A percentile compares a stretch with the other conserved stretches of the same genome.
phyloP scores from a whole-genome alignment of 352 stramenopile genomes.

The Globisporangium paddicum region DNA sequence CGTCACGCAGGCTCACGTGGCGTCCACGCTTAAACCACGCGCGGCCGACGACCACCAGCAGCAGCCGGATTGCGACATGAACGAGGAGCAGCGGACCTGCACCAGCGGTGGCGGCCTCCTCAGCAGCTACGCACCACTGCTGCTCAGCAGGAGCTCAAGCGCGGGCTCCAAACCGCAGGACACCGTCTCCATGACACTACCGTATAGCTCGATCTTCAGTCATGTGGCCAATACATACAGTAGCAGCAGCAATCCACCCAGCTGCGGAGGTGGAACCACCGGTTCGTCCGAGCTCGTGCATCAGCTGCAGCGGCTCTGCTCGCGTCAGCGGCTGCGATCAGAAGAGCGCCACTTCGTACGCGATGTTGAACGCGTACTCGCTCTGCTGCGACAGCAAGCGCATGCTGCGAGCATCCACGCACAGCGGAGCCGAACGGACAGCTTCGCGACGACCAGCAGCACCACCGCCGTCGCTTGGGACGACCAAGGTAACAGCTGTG shows the following conservation, averaged over 20 bases:
- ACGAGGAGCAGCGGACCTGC: conserved; percentile 8
- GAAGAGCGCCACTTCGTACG: conserved; percentile 65
- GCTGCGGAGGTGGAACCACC: background rate
- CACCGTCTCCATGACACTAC: background rate
- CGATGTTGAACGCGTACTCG: conserved; percentile 61
- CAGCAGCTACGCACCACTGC: conserved; percentile 1
- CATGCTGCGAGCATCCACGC: background rate
- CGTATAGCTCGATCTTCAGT: conserved; percentile 4
- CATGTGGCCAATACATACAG: background rate
- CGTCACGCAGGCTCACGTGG: background rate
- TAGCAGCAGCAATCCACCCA: conserved; percentile 2
- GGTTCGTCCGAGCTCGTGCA: conserved; percentile 40
- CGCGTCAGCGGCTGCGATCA: conserved; percentile 50
- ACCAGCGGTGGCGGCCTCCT: background rate
- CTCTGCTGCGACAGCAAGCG: conserved; percentile 25
- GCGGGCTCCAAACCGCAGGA: background rate
- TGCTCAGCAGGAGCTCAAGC: conserved; percentile 12
- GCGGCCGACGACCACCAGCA: conserved; percentile 8
- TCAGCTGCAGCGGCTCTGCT: conserved; percentile 57
- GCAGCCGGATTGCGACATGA: conserved; percentile 27
- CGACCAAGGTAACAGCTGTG: background rate
- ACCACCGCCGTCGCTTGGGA: background rate
- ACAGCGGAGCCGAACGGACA: conserved; percentile 1
- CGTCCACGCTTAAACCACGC: background rate
- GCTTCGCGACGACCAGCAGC: background rate